A percentile compares a stretch with the other conserved stretches of the same genome.
Evolutionary conservation across 2,329 filamentous ascomycete genomes (phyloP).

Genomic region (Arachnopeziza araneosa): DNA sequence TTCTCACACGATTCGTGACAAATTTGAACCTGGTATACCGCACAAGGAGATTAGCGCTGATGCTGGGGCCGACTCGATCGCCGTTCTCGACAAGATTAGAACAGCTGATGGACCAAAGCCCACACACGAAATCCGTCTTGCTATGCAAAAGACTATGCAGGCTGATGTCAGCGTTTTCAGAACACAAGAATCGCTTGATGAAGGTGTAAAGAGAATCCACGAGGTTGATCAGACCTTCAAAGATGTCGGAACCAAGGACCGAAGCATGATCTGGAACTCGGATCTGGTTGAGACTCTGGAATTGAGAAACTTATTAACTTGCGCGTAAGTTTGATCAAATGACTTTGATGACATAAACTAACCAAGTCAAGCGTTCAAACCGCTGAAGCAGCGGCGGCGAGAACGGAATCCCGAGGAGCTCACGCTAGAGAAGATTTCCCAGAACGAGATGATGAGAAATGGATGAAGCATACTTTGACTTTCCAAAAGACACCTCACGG

Average conservation of each 20-base stretch:
- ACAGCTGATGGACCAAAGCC: constrained; percentile 79
- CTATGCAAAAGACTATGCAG: constrained; percentile 99
- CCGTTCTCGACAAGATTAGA: constrained; percentile 78
- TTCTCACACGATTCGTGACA: constrained; percentile 95
- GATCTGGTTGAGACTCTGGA: constrained; percentile 96
- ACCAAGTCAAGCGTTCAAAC: constrained; percentile 66
- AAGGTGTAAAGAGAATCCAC: constrained; percentile 83
- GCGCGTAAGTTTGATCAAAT: constrained; percentile 36
- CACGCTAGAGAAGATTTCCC: constrained; percentile 97
- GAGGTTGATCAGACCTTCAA: constrained; percentile 76
- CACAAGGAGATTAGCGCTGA: constrained; percentile 78
- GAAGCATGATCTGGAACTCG: constrained; percentile 99
- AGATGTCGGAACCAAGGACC: constrained; percentile 91
- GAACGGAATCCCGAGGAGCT: constrained; percentile 95
- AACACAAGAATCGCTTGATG: constrained; percentile 78
- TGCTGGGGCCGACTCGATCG: constrained; percentile 81
- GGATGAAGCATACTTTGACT: constrained; percentile 98
- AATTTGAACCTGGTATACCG: constrained; percentile 76
- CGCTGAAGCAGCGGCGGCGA: constrained; percentile 80
- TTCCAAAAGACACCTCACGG: constrained; percentile 93
- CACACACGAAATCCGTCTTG: constrained; percentile 80
- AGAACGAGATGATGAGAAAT: constrained; percentile 89
- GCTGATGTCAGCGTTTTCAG: constrained; percentile 95
- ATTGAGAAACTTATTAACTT: constrained; percentile 90
- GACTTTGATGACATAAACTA: background rate